These are phyloP conservation scores for Gnomoniopsis sp. DNA, from an alignment of 2,329 filamentous ascomycete genomes.

Conservation along the genomic window DNA sequence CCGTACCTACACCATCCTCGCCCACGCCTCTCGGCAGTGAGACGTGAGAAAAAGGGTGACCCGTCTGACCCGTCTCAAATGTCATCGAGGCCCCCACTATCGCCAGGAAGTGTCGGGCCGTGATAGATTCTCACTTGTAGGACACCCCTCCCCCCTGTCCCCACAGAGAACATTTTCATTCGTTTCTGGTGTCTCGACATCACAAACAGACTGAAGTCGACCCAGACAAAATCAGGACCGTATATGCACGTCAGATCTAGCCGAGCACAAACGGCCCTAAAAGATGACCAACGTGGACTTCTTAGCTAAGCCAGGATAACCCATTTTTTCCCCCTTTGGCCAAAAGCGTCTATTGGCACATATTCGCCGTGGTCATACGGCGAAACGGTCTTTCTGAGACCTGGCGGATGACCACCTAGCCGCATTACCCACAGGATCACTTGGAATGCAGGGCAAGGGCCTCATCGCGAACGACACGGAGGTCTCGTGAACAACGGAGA, in stretches of 20 bases:
- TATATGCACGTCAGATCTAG: background rate
- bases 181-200: conserved; percentile 2
- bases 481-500: background rate
- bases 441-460: background rate
- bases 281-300: conserved; percentile 1
- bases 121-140: no score
- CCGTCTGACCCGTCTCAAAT: background rate
- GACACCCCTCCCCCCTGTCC: no score
- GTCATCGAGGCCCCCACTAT: background rate
- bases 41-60: background rate
- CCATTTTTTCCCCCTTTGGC: background rate
- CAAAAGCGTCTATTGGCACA: background rate
- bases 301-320: conserved; percentile 7
- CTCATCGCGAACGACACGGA: background rate
- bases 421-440: background rate
- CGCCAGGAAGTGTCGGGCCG: no score
- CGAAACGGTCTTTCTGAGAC: background rate
- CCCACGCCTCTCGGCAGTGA: conserved; percentile 13
- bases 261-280: background rate
- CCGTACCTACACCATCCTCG: background rate
- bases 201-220: conserved; percentile 1
- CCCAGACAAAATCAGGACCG: background rate
- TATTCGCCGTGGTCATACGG: background rate
- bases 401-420: conserved; percentile 3
- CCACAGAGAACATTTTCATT: background rate